Conservation (phyloP, 2,329 filamentous ascomycete species). For the Claviceps pusilla region DNA sequence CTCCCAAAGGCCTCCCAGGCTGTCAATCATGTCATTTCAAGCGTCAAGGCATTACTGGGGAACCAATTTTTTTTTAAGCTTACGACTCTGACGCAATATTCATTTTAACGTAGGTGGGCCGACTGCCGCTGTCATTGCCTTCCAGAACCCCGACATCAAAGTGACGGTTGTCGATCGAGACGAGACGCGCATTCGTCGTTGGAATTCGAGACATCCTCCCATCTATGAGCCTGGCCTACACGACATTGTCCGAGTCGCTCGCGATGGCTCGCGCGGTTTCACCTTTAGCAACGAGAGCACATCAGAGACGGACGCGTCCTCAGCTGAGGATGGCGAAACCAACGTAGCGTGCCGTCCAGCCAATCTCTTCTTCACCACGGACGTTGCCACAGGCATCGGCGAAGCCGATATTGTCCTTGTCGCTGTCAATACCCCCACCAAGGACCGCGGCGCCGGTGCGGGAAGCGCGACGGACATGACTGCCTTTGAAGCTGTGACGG, state of each 20-base stretch:
- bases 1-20: neutral
- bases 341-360: constrained; percentile 31
- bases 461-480: constrained; percentile 60
- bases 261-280: constrained; percentile 39
- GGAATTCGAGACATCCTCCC: constrained; percentile 59
- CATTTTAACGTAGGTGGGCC: constrained; percentile 42
- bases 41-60: neutral
- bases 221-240: constrained; percentile 61
- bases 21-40: neutral
- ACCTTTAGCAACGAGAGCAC: constrained; percentile 24
- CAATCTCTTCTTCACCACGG: constrained; percentile 61
- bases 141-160: constrained; percentile 53
- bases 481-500: constrained; percentile 54
- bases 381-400: constrained; percentile 44
- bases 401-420: constrained; percentile 62
- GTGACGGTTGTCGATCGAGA: constrained; percentile 66
- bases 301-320: constrained; percentile 17
- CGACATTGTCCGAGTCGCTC: constrained; percentile 50
- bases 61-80: neutral
- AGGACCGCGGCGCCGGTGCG: constrained; percentile 52
- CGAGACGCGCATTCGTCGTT: constrained; percentile 47
- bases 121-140: constrained; percentile 59
- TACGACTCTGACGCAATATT: neutral
- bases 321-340: constrained; percentile 17
- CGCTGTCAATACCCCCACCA: constrained; percentile 68